Evolutionary conservation across 1,284 basidiomycete species (phyloP).

Genomic region (Puccinia hordei): DNA sequence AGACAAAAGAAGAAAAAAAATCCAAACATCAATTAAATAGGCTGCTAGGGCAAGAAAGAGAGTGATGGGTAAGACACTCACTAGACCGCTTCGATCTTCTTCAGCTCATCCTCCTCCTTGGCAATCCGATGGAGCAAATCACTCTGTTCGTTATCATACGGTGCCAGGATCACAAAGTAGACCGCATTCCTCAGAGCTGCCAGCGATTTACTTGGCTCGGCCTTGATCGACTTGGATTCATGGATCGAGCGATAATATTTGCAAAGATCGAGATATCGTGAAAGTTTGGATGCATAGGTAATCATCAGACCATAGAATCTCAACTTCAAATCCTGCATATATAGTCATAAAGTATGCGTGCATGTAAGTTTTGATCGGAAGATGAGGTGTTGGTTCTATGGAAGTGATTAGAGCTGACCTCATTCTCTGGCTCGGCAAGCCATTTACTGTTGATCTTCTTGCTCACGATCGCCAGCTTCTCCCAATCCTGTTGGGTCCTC

Average conservation of each 20-base stretch:
- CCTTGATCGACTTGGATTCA: conserved; percentile 71
- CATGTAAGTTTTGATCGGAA: too few relatives aligned
- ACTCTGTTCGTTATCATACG: conserved; percentile 94
- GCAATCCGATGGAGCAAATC: conserved; percentile 91
- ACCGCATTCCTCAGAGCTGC: conserved; percentile 71
- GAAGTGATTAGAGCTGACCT: conserved; percentile 66
- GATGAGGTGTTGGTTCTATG: too few relatives aligned
- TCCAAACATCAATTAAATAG: neutral
- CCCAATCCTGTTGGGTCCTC: conserved; percentile 76
- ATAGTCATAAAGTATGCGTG: neutral
- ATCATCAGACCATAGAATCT: conserved; percentile 97
- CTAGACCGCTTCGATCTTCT: conserved; percentile 82
- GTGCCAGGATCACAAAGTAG: conserved; percentile 88
- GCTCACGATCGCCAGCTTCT: conserved; percentile 84
- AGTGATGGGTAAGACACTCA: conserved; percentile 62
- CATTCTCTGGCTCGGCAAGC: conserved; percentile 81
- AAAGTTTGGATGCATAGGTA: conserved; percentile 80
- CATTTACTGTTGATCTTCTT: conserved; percentile 94
- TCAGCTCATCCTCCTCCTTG: conserved; percentile 70
- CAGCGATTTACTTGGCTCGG: conserved; percentile 52
- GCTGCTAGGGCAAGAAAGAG: neutral
- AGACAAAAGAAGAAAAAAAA: neutral
- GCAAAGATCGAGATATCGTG: conserved; percentile 86
- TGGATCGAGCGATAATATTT: conserved; percentile 95
- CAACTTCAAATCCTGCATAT: conserved; percentile 83